Base-by-base conservation (phyloP, 2,329 filamentous ascomycete species). In the Chaetomiaceae sp. region DNA sequence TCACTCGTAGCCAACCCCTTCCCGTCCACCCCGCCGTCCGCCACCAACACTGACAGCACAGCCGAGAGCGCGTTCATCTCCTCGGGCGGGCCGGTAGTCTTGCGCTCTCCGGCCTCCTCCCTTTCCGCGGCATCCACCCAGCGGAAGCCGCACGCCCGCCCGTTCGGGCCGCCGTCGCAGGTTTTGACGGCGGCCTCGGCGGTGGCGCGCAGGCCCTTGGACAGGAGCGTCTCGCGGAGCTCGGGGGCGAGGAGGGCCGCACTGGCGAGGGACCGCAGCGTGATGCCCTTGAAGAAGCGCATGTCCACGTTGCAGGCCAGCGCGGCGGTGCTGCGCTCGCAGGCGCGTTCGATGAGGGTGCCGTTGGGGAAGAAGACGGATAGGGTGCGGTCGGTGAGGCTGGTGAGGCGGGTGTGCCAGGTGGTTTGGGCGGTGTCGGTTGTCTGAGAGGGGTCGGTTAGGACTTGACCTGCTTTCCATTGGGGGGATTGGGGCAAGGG, bases 271-370 rank as follows among this genome's bases (percentile, higher is more conserved):
- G 84, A 86, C 32, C 82, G 78, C 59, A 82, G 76, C 14, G 87
- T 72, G 53, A 85, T 83, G 38, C 85, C 85, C 68, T 89, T 89
- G 78, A 85, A 90, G 1, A 81, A 81, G 54, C 80, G 69, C 74
- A 90, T 87, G 62, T 92, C 89, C 41, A 78, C 75, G 54, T 84
- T 84, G 73, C 89, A 92, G 20, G 70, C 76, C 16, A 64, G 69
- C 2, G 75, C 70, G 54, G 51, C 38, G n/a, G 9, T 9, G 9
- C 65, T 60, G n/a, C n/a, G n/a, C 59, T 90, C 86, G 70, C 88
- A 92, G 13, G 81, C 73, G 2, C 79, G 69, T 67, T 92, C 88
- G 53, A 73, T 81, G 60, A 86, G 82, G 58, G 85, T 74, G 41
- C 76, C 75, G n/a, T 79, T 68, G 38, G 74, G 73, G 70, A 81